A percentile compares a stretch with the other conserved stretches of the same genome.
phyloP scores from a whole-genome alignment of 768 basidiomycete species.

The Boletus rubescentipes region DNA sequence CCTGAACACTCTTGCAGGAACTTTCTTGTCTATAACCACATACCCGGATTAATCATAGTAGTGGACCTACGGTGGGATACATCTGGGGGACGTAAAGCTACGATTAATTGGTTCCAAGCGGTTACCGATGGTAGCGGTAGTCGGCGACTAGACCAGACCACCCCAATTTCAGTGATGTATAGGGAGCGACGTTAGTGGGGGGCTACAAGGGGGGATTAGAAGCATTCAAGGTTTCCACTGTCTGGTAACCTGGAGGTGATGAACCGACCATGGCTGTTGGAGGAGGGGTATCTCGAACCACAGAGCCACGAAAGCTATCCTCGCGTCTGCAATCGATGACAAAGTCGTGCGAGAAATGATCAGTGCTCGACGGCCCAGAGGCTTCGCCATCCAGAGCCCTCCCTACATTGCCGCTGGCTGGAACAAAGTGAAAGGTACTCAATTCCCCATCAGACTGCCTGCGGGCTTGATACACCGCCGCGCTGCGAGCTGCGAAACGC shows the following conservation, averaged over 20 bases:
- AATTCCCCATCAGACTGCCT: background rate
- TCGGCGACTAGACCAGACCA: too few species aligned
- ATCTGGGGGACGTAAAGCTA: too few species aligned
- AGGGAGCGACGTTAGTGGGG: too few species aligned
- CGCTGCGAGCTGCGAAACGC: background rate
- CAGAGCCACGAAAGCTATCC: background rate
- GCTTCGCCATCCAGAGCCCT: background rate
- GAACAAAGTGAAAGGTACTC: background rate
- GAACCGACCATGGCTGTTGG: background rate
- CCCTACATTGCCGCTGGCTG: background rate
- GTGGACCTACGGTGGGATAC: too few species aligned
- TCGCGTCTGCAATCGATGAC: background rate
- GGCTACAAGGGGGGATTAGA: too few species aligned
- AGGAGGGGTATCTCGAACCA: background rate
- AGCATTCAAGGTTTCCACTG: background rate
- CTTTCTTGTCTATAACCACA: background rate
- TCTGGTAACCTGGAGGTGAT: constrained; percentile 1
- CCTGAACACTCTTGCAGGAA: background rate
- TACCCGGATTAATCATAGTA: background rate
- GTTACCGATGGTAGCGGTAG: too few species aligned
- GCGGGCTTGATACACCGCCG: background rate
- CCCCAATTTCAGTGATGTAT: too few species aligned
- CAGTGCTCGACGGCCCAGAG: background rate
- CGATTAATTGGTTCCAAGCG: too few species aligned
- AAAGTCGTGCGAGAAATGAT: background rate